phyloP scores from a whole-genome alignment of 1,139 yeast genomes.

The Taphrina betulina region DNA sequence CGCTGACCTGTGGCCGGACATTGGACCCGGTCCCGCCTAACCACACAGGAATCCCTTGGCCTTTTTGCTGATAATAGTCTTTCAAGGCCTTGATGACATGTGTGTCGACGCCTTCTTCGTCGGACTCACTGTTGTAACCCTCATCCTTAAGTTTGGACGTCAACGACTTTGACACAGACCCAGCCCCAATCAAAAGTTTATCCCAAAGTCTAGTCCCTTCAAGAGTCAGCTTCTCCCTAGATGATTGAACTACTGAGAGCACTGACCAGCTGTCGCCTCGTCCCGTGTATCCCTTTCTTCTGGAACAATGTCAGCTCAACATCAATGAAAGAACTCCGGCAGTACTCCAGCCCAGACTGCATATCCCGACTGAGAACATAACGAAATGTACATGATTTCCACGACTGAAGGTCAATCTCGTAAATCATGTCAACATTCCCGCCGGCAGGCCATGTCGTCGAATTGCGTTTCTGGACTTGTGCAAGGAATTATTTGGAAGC shows the following conservation, averaged over 20 bases:
- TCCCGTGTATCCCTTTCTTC: slow-evolving; percentile 21
- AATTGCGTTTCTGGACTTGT: too few relatives aligned
- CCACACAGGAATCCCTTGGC: slow-evolving; percentile 29
- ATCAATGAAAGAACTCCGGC: too few relatives aligned
- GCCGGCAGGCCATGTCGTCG: too few relatives aligned
- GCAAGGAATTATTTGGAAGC: too few relatives aligned
- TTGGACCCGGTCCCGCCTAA: slow-evolving; percentile 18
- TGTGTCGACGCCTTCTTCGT: slow-evolving; percentile 30
- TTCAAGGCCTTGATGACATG: slow-evolving; percentile 28
- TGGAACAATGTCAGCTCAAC: too few relatives aligned
- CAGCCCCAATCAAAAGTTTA: slow-evolving; percentile 21
- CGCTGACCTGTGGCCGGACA: not conserved
- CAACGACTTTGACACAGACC: slow-evolving; percentile 21
- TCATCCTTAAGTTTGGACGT: slow-evolving; percentile 23
- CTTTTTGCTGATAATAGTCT: slow-evolving; percentile 25
- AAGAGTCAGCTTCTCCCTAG: too few relatives aligned
- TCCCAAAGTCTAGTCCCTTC: slow-evolving; percentile 28
- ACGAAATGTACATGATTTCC: too few relatives aligned
- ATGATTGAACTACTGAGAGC: too few relatives aligned
- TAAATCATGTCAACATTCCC: too few relatives aligned
- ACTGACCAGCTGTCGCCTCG: slow-evolving; percentile 29
- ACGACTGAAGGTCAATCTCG: too few relatives aligned
- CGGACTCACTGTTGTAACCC: slow-evolving; percentile 23
- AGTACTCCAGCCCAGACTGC: too few relatives aligned
- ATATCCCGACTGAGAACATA: too few relatives aligned